Conservation (phyloP, 2,329 filamentous ascomycete species). For the Ceratocystiopsis sp. region DNA sequence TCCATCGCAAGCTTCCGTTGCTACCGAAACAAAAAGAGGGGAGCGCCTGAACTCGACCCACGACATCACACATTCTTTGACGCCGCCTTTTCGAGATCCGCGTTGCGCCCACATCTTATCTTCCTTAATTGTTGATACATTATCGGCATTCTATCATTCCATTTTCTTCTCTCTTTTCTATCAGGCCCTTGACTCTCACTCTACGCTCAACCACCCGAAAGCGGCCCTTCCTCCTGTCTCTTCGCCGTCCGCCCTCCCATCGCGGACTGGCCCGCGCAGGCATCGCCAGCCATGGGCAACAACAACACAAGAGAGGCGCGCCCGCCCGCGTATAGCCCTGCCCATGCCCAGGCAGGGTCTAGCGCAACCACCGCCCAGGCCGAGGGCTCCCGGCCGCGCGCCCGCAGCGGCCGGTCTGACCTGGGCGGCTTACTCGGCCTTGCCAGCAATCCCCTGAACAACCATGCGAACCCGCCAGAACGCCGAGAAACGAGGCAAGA, state of each 20-base stretch:
- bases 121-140: background rate
- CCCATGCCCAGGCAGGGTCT: conserved; percentile 8
- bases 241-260: background rate
- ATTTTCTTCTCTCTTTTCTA: background rate
- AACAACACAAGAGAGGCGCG: conserved; percentile 19
- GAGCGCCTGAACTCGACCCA: background rate
- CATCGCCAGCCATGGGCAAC: conserved; percentile 17
- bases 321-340: conserved; percentile 4
- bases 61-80: background rate
- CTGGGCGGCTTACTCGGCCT: conserved; percentile 28
- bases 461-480: conserved; percentile 25
- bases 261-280: background rate
- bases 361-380: too few relatives aligned
- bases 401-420: conserved; percentile 25
- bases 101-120: background rate
- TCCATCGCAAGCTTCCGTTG: background rate
- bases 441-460: conserved; percentile 20
- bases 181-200: background rate
- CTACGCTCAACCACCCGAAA: background rate
- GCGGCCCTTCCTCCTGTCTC: background rate
- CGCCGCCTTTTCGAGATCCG: background rate
- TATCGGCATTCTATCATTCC: background rate
- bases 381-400: conserved; percentile 11
- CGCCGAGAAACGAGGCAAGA: conserved; percentile 83
- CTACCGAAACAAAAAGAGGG: background rate